Evolutionary conservation across 2,329 filamentous ascomycete species (phyloP).

Genomic region (Aspergillus udagawae): DNA sequence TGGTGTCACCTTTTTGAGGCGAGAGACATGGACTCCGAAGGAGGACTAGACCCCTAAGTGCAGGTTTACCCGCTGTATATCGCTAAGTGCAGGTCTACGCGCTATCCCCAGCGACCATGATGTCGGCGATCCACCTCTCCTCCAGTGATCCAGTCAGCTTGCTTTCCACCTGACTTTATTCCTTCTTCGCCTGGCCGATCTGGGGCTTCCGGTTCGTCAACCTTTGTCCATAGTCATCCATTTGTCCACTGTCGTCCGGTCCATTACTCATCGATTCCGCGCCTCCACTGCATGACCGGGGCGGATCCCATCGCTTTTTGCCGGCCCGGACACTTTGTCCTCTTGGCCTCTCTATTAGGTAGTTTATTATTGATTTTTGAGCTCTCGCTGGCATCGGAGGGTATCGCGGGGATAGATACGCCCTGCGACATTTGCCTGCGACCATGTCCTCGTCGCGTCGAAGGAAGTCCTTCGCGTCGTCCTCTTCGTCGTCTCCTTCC

Average conservation of each 20-base stretch:
- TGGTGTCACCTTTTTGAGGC: background rate
- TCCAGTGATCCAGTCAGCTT: slow-evolving; percentile 12
- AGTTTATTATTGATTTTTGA: background rate
- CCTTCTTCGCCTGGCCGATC: background rate
- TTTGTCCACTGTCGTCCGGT: background rate
- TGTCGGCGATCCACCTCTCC: background rate
- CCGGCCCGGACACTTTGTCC: slow-evolving; percentile 1
- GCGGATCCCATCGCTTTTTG: slow-evolving; percentile 7
- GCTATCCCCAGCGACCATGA: slow-evolving; percentile 8
- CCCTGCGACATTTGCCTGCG: background rate
- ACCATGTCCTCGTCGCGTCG: slow-evolving; percentile 3
- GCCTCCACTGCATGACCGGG: background rate
- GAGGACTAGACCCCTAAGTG: slow-evolving; percentile 19
- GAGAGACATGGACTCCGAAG: slow-evolving; percentile 1
- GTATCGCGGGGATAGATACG: background rate
- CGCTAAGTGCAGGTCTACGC: slow-evolving; percentile 34
- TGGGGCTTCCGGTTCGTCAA: background rate
- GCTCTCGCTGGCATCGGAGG: background rate
- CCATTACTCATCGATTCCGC: slow-evolving; percentile 3
- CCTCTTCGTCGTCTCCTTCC: background rate
- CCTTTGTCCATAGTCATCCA: background rate
- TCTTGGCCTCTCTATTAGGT: background rate
- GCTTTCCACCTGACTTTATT: background rate
- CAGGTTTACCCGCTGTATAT: slow-evolving; percentile 20
- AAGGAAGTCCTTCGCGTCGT: background rate